These are phyloP conservation scores for Metschnikowia hibisci DNA, from an alignment of 805 yeast genomes.

Conservation along the genomic window DNA sequence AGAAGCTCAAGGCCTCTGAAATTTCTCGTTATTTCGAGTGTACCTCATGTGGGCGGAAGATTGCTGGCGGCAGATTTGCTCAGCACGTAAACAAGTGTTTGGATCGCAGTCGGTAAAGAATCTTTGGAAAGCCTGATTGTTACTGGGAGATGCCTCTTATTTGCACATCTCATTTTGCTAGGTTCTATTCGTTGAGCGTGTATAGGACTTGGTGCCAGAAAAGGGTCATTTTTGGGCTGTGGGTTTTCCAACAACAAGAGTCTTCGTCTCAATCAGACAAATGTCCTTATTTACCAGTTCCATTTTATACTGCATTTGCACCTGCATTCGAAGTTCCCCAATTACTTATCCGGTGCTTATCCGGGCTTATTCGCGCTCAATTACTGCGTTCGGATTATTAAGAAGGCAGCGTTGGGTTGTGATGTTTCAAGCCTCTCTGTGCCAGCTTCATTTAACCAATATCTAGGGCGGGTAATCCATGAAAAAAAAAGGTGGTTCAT, in stretches of 20 bases:
- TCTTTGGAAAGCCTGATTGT: no score
- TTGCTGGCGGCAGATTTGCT: conserved; percentile 90
- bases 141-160: no score
- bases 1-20: conserved; percentile 42
- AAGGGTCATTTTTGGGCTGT: no score
- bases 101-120: conserved; percentile 51
- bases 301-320: neutral
- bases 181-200: no score
- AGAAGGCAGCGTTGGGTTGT: no score
- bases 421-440: no score
- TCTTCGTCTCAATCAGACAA: conserved; percentile 57
- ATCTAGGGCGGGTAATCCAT: no score
- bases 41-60: conserved; percentile 75
- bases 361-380: neutral
- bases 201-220: no score
- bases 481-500: no score
- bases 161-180: no score
- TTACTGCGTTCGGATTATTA: no score
- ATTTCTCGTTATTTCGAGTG: conserved; percentile 66
- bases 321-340: neutral
- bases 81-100: conserved; percentile 89
- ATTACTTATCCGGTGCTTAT: neutral
- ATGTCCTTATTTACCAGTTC: neutral
- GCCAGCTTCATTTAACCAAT: neutral
- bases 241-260: conserved; percentile 55